These are phyloP conservation scores for Colletotrichum sp. DNA, from an alignment of 2,329 filamentous ascomycete species.

Conservation along the genomic window DNA sequence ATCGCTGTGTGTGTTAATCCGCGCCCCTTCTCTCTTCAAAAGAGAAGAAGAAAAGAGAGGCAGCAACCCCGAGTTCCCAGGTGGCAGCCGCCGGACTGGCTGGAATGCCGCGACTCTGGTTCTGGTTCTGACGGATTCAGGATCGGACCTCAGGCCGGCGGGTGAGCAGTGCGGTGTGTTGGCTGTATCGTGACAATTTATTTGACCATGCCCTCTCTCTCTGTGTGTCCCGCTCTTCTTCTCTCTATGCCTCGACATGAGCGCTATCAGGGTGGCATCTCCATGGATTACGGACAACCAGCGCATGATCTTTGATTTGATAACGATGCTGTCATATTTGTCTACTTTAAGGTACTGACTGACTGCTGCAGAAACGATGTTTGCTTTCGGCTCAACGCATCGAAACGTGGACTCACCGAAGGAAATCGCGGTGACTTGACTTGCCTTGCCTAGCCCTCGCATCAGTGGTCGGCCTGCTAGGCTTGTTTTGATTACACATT, in stretches of 20 bases:
- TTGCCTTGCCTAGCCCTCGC: not conserved
- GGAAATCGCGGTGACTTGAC: not conserved
- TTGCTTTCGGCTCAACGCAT: not conserved
- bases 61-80: not conserved
- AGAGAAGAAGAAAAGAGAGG: not conserved
- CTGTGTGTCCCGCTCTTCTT: not conserved
- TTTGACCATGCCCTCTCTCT: not conserved
- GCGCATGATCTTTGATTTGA: not conserved
- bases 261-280: not conserved
- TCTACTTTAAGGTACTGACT: not conserved
- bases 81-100: not conserved
- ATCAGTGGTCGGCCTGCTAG: not conserved
- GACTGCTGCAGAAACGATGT: not conserved
- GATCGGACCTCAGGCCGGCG: not conserved
- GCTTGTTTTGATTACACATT: constrained; percentile 2
- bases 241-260: not conserved
- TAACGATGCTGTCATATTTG: not conserved
- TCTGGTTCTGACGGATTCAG: constrained; percentile 3
- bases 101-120: not conserved
- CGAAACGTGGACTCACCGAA: not conserved
- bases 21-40: not conserved
- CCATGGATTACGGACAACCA: not conserved
- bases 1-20: not conserved
- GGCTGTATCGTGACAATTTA: not conserved
- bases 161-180: constrained; percentile 4